Evolutionary conservation across 768 basidiomycete genomes (phyloP), one percentile per base, ranked within the genome.

Genomic region (Tricholoma flavovirens): DNA sequence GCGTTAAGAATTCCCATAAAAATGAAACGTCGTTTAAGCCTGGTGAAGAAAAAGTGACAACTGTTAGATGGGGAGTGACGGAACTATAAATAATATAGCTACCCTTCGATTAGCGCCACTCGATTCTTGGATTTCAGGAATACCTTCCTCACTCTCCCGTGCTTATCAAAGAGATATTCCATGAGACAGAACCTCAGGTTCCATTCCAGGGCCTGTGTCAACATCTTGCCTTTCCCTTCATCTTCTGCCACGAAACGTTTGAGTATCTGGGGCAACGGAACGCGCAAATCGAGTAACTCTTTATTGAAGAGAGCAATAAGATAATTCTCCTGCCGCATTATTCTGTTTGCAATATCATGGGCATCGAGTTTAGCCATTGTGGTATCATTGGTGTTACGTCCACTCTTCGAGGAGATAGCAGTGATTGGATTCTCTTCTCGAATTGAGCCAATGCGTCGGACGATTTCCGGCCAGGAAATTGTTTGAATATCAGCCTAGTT

Each of bases 1-100:
- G 92, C 94, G 62, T 99, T 99, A 54, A 99, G 69, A 53, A 97
- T 84, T 11, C 93, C 97, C 90, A 98, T 96, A 69, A 99, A 96
- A 58, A 98, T 86, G 67, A 99, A 90, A 2, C 97, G 83, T 55
- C 91, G 77, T 60, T 78, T 76, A 19, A 99, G 71, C 21, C 96
- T 98, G 66, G 9, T 46, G 24, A 49, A 14, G 58, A 36, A 5
- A 50, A 52, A 54, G 29, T 2, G n/a, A 60, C 32, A 30, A 30
- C 35, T 26, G 26, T 24, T 26, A n/a, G 46, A 19, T 49, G 26
- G 54, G 35, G 5, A 46, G 12, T 36, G 8, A 46, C 38, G 30
- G 42, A 15, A 24, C 35, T 45, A 51, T 21, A n/a, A 46, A 51
- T 21, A n/a, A 33, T 40, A 33, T 14, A 54, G 62, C 69, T 66